Base-by-base conservation (phyloP, 1,284 basidiomycete genomes). In the Puccinia horiana region DNA sequence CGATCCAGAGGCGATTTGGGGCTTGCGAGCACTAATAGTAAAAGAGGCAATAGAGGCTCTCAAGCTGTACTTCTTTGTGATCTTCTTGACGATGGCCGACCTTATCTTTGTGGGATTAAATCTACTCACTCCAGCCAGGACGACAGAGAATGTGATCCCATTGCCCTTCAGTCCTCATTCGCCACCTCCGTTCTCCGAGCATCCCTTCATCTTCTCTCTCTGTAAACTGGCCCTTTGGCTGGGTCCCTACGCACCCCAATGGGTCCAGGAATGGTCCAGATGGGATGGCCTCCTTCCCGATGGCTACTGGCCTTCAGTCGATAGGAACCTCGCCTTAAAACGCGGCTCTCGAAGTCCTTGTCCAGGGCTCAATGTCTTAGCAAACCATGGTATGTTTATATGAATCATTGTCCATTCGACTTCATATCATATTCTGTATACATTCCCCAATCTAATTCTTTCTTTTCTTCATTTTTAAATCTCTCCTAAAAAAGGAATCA, bases 251-350 rank as follows among this genome's bases (percentile, higher is more conserved):
- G 44, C 18, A 9, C 67, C 75, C 11, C 20, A 67, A 81, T 79
- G 67, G 78, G 49, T 83, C 63, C 78, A 63, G 76, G 44, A 72
- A 29, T 83, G 79, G 83, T 58, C 81, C 3, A 44, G 56, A 35
- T 83, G 82, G 83, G 52, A 70, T n/a, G 83, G 83, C 20, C n/a
- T 82, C 49, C 75, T 82, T 65, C 44, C 58, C 40, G 61, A 75
- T 26, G 81, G 83, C 26, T 47, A 73, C 0, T 84, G 83, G 83
- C 47, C 49, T 11, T 20, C 47, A 11, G 56, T 75, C n/a, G 52
- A 67, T n/a, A n/a, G 44, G 23, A 67, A 69, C 26, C 23, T 78
- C 1, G 35, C 69, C 23, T 44, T 65, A n/a, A 14, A 67, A 9
- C 70, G 63, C 14, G 69, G 11, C 2, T 82, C 81, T 37, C 77